Percentiles rank a stretch among this genome's conserved stretches.
phyloP scores from a whole-genome alignment of 306 rosid species.

The Castanopsis chinensis region DNA sequence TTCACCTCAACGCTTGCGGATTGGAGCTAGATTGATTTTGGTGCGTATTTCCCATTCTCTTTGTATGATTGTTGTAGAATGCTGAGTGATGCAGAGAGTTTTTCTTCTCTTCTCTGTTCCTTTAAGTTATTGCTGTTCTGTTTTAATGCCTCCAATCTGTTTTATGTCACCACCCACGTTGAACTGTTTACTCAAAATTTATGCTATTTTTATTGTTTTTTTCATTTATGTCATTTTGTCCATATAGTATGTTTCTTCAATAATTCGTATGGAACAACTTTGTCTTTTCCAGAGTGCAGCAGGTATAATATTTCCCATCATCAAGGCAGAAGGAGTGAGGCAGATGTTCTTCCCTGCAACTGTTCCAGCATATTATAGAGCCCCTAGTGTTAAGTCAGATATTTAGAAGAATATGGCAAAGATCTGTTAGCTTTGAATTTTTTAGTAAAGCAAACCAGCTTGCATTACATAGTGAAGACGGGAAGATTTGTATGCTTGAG shows the following conservation, averaged over 20 bases:
- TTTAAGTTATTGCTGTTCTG: no score
- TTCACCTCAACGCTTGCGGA: conserved; percentile 50
- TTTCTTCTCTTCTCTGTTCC: not conserved
- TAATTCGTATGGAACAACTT: not conserved
- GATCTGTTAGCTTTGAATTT: not conserved
- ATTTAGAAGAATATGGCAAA: not conserved
- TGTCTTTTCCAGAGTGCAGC: conserved; percentile 39
- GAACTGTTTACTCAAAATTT: no score
- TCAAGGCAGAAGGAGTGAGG: conserved; percentile 54
- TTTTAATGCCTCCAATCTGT: no score
- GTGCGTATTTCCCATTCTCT: conserved; percentile 21
- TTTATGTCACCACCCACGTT: no score
- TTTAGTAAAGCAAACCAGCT: not conserved
- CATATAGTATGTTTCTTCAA: not conserved
- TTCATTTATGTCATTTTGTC: not conserved
- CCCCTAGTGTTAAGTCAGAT: conserved; percentile 13
- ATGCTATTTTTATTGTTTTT: no score
- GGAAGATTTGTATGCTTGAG: not conserved
- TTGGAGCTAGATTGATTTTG: conserved; percentile 54
- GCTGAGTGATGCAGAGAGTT: not conserved
- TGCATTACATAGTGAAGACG: no score
- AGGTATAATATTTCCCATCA: conserved; percentile 54
- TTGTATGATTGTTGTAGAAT: not conserved
- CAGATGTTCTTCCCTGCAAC: conserved; percentile 46
- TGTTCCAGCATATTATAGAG: conserved; percentile 31